phyloP scores from a whole-genome alignment of 148 eudicot genomes.

The Nyssa sinensis region DNA sequence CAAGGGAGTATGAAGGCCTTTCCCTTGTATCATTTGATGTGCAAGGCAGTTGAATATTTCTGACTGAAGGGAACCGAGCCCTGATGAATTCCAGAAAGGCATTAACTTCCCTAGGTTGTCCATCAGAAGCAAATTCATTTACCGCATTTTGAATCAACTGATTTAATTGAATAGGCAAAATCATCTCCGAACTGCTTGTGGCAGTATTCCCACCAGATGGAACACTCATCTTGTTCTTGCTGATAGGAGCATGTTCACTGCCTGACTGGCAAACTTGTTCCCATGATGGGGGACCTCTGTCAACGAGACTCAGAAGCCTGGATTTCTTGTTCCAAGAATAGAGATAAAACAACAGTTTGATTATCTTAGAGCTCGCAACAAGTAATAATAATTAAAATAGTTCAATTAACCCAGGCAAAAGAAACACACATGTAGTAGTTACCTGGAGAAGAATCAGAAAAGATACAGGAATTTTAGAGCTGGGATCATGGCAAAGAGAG shows the following conservation, averaged over 20 bases:
- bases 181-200: constrained; percentile 26
- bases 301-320: constrained; percentile 69
- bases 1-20: constrained; percentile 42
- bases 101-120: constrained; percentile 60
- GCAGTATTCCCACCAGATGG: constrained; percentile 24
- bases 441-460: constrained; percentile 92
- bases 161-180: constrained; percentile 47
- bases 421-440: constrained; percentile 7
- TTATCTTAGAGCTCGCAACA: neutral
- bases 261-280: constrained; percentile 54
- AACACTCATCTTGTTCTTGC: constrained; percentile 16
- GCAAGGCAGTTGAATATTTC: constrained; percentile 40
- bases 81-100: constrained; percentile 66
- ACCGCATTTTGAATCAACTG: constrained; percentile 58
- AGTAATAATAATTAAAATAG: neutral
- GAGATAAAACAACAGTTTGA: constrained; percentile 11
- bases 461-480: constrained; percentile 65
- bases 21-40: constrained; percentile 35
- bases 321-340: constrained; percentile 65
- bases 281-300: constrained; percentile 81
- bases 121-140: constrained; percentile 59
- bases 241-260: constrained; percentile 27
- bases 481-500: constrained; percentile 91
- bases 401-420: neutral
- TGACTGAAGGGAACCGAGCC: constrained; percentile 54